Evolutionary conservation across 371 early-diverging fungal genomes (phyloP).

Genomic region (Mucor saturninus): DNA sequence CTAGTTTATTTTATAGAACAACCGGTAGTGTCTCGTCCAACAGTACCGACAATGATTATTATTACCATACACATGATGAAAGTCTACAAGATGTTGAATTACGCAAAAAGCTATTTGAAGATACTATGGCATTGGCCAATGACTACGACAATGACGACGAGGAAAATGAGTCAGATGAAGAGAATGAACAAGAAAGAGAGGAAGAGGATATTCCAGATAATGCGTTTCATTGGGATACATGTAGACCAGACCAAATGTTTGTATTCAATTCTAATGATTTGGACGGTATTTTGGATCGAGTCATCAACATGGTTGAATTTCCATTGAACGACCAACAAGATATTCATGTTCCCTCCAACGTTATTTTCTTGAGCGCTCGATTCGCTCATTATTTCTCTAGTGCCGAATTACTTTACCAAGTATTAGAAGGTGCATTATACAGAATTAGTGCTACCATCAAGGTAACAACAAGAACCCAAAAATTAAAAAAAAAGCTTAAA

Average conservation of each 20-base stretch:
- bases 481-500: not conserved
- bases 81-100: conserved; percentile 56
- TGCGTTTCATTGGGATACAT: conserved; percentile 76
- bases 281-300: conserved; percentile 70
- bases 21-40: conserved; percentile 39
- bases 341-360: conserved; percentile 79
- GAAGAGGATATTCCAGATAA: conserved; percentile 30
- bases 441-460: conserved; percentile 52
- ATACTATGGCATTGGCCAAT: conserved; percentile 33
- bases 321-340: conserved; percentile 61
- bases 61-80: conserved; percentile 45
- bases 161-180: conserved; percentile 19
- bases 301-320: conserved; percentile 65
- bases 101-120: conserved; percentile 46
- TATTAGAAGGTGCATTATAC: conserved; percentile 65
- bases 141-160: conserved; percentile 18
- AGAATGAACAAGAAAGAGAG: conserved; percentile 25
- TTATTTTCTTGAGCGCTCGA: conserved; percentile 84
- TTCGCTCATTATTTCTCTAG: conserved; percentile 85
- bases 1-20: conserved; percentile 40
- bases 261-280: conserved; percentile 79
- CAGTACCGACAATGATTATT: conserved; percentile 52
- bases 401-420: conserved; percentile 69
- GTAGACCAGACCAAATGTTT: conserved; percentile 88
- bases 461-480: conserved; percentile 5